A percentile compares a stretch with the other conserved stretches of the same genome.
Evolutionary conservation across 305 asterid species (phyloP).

Genomic region (Ajuga reptans): DNA sequence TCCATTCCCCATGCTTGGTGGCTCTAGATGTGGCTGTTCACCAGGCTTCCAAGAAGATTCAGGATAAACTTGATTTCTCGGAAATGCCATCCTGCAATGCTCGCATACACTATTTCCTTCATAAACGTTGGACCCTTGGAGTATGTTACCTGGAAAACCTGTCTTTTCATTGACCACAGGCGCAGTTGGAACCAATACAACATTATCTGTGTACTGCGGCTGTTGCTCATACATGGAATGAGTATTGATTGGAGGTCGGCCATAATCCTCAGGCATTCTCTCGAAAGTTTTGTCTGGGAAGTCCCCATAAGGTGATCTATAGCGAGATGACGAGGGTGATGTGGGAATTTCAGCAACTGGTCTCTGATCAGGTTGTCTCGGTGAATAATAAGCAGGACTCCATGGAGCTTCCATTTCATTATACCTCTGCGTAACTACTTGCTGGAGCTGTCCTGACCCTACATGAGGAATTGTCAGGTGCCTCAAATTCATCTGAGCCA

Average conservation of each 20-base stretch:
- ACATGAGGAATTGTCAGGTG: conserved; percentile 65
- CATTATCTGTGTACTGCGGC: conserved; percentile 49
- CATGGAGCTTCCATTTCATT: conserved; percentile 89
- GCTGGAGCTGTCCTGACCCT: conserved; percentile 62
- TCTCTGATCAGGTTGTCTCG: conserved; percentile 76
- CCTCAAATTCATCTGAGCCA: conserved; percentile 58
- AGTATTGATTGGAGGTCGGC: conserved; percentile 38
- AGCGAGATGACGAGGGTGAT: conserved; percentile 77
- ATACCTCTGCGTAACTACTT: conserved; percentile 48
- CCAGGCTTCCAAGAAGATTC: conserved; percentile 54
- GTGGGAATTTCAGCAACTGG: conserved; percentile 55
- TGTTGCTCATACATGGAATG: conserved; percentile 56
- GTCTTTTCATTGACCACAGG: conserved; percentile 40
- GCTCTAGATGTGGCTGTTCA: conserved; percentile 49
- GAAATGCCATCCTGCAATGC: conserved; percentile 51
- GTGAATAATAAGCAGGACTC: conserved; percentile 94
- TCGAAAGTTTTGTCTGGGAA: conserved; percentile 41
- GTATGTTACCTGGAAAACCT: conserved; percentile 70
- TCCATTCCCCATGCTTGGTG: conserved; percentile 54
- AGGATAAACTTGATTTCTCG: conserved; percentile 50
- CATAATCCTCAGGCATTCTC: conserved; percentile 54
- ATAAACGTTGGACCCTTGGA: conserved; percentile 43
- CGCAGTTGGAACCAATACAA: conserved; percentile 44
- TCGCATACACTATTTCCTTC: conserved; percentile 64
- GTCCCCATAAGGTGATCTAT: conserved; percentile 52